Evolutionary conservation across 2,329 filamentous ascomycete genomes (phyloP), one percentile per base, ranked within the genome.

Genomic region (Microdochium trichocladiopsis): DNA sequence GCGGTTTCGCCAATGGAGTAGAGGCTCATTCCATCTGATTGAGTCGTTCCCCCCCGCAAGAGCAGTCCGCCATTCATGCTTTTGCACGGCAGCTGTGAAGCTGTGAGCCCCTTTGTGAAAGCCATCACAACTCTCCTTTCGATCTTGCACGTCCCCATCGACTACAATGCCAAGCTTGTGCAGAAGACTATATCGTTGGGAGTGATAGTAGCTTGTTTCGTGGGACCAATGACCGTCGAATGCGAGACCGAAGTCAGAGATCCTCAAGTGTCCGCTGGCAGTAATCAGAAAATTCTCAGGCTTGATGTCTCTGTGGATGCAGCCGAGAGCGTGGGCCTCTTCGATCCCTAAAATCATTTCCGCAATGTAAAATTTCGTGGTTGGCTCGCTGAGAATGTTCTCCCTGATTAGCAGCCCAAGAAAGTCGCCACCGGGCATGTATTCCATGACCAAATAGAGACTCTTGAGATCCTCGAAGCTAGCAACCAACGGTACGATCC

Each of bases 291-390:
- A 97, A 62, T 99, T 99, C 74, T 97, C 93, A 0, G 93, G 94
- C 68, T 99, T 99, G 65, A 97, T 83, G 68, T 97, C 94, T 18
- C 93, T 87, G 66, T 99, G 94, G 48, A 99, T 96, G 78, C 91
- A 96, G 49, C 82, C 82, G 60, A 96, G 82, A 12, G 82, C 82
- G 73, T 97, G 93, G 0, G 90, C 88, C 67, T 96, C 93, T 69
- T 97, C 92, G 23, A 99, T 86, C 61, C 91, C 95, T 4, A 96
- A 74, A 51, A 97, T 87, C 91, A 97, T 97, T 71, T 99, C 92
- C 1, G 93, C 91, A 54, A 95, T 76, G 66, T 97, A 97, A 75
- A 89, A 96, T 56, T 82, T 86, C 4, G 92, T 85, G 45, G 89
- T 82, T 1, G 79, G 74, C 67, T 97, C 94, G 52, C 83, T 83